Evolutionary conservation across 2,329 filamentous ascomycete genomes (phyloP).

Genomic region (Aspergillus piperis): DNA sequence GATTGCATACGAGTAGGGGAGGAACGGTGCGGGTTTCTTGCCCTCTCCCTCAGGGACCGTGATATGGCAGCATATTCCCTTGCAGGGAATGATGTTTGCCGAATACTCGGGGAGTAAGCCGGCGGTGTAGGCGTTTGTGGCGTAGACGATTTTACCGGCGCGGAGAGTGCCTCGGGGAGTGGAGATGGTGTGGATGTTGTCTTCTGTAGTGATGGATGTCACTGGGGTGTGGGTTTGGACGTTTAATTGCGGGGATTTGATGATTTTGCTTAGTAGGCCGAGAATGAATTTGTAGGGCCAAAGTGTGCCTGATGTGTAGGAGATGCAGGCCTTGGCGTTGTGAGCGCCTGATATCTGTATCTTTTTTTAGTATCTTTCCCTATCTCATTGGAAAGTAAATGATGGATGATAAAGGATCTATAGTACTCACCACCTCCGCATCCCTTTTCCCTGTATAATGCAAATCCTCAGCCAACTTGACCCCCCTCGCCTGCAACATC

Average conservation of each 20-base stretch:
- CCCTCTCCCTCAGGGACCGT: slow-evolving; percentile 24
- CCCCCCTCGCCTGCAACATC: slow-evolving; percentile 30
- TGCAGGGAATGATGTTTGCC: slow-evolving; percentile 73
- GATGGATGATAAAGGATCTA: not conserved
- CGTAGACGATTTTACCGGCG: slow-evolving; percentile 69
- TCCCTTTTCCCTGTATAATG: slow-evolving; percentile 27
- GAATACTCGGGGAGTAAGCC: slow-evolving; percentile 70
- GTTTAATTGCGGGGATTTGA: slow-evolving; percentile 50
- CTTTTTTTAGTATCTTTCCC: not conserved
- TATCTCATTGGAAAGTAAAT: not conserved
- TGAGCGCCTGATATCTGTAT: slow-evolving; percentile 42
- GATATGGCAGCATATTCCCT: slow-evolving; percentile 56
- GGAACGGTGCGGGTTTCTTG: slow-evolving; percentile 29
- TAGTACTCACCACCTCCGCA: slow-evolving; percentile 35
- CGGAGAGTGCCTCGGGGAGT: slow-evolving; percentile 63
- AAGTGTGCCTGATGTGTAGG: slow-evolving; percentile 39
- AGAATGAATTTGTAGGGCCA: slow-evolving; percentile 79
- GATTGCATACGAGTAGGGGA: slow-evolving; percentile 60
- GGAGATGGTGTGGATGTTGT: slow-evolving; percentile 55
- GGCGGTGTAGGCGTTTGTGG: slow-evolving; percentile 83
- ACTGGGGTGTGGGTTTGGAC: slow-evolving; percentile 57
- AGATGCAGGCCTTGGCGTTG: slow-evolving; percentile 40
- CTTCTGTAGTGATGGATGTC: slow-evolving; percentile 27
- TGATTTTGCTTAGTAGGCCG: slow-evolving; percentile 65
- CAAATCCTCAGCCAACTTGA: slow-evolving; percentile 35